A percentile compares a stretch with the other conserved stretches of the same genome.
These are phyloP conservation scores for Exophiala alcalophila DNA, from an alignment of 2,329 filamentous ascomycete genomes.

Conservation along the genomic window DNA sequence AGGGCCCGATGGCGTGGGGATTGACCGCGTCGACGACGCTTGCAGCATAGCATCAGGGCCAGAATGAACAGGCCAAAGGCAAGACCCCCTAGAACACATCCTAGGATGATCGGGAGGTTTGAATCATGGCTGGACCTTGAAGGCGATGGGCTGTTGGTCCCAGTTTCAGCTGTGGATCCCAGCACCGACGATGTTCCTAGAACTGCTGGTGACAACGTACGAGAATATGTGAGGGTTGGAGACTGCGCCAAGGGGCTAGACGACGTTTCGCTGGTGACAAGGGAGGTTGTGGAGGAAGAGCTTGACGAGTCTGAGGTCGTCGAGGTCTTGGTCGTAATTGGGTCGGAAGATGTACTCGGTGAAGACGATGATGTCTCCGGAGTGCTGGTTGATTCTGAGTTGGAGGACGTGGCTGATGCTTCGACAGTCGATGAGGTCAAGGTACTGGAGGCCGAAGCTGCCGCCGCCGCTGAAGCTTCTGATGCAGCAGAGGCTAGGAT, in stretches of 20 bases:
- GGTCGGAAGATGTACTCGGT: slow-evolving; percentile 7
- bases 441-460: slow-evolving; percentile 5
- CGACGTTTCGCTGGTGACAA: background rate
- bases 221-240: background rate
- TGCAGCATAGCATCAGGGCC: slow-evolving; percentile 22
- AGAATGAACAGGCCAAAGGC: slow-evolving; percentile 26
- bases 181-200: slow-evolving; percentile 17
- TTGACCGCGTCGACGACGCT: slow-evolving; percentile 13
- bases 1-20: slow-evolving; percentile 27
- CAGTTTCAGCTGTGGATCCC: slow-evolving; percentile 15
- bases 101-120: slow-evolving; percentile 28
- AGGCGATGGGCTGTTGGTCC: slow-evolving; percentile 7
- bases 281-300: background rate
- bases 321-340: slow-evolving; percentile 9
- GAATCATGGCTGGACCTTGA: slow-evolving; percentile 10
- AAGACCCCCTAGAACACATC: slow-evolving; percentile 27
- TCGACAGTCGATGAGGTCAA: slow-evolving; percentile 6
- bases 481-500: slow-evolving; percentile 18
- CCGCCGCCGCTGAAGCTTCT: slow-evolving; percentile 12
- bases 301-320: slow-evolving; percentile 10
- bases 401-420: slow-evolving; percentile 10
- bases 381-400: background rate
- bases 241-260: background rate
- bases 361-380: slow-evolving; percentile 9
- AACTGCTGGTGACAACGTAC: slow-evolving; percentile 6